Evolutionary conservation across 306 rosid genomes (phyloP), one percentile per base, ranked within the genome.

Genomic region (Rubus idaeus): DNA sequence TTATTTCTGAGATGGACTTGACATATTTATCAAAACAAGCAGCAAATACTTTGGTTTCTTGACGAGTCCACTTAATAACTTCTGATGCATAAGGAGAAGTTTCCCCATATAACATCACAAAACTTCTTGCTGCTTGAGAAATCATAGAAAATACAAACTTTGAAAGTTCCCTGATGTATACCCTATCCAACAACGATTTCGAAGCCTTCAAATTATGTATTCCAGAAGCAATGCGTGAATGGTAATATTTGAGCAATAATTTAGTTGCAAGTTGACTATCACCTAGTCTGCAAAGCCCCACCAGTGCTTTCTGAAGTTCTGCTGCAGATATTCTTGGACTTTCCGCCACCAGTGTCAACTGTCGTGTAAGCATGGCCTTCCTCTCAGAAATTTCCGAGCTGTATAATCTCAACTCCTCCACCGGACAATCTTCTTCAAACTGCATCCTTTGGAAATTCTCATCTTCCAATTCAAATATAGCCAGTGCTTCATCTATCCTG

Each of bases 81-180:
- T 88, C 88, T 62, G 89, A 84, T 74, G 83, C 68, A 52, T 86
- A 80, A 49, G 85, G 75, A 75, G 84, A 87, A 66, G 78, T 75
- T 72, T 87, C 91, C 50, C 92, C 97, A 74, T 81, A 84, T 66
- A 92, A 77, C 82, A 70, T 84, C 60, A 56, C 78, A 77, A 92
- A 86, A 74, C 89, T 84, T 75, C 71, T 88, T 14, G 89, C 89
- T 0, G 91, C 90, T 86, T 86, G 96, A 73, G 91, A 84, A 79
- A 92, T 87, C 89, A 83, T 74, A 49, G 96, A 88, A 75, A 92
- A 92, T 70, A 90, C 88, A 73, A 85, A 73, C 80, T 79, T 87
- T 21, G 93, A 88, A 71, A 89, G 85, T 58, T 86, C 88, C 77
- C 79, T 87, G 10, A 86, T 75, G 47, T 87, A 84, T 37, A 12